A percentile compares a stretch with the other conserved stretches of the same genome.
These are phyloP conservation scores for Amanita pallidorosea DNA, from an alignment of 768 basidiomycete genomes.

Conservation along the genomic window DNA sequence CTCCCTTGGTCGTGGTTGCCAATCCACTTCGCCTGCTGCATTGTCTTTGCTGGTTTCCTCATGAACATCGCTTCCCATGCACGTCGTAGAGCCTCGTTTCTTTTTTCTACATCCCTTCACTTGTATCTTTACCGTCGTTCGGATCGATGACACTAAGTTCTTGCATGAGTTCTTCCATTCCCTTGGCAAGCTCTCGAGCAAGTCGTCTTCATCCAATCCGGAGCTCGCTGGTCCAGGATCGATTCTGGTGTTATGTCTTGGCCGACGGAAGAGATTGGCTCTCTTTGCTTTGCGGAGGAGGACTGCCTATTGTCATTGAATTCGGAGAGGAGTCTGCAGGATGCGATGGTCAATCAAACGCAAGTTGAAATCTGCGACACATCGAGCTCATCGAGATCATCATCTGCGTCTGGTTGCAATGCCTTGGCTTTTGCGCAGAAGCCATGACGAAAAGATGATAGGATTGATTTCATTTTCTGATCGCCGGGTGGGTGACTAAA, in stretches of 20 bases:
- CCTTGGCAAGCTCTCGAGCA: constrained; percentile 33
- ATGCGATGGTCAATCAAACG: not conserved
- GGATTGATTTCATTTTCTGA: not conserved
- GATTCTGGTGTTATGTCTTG: constrained; percentile 39
- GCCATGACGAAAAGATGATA: not conserved
- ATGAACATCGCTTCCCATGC: constrained; percentile 59
- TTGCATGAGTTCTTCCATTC: constrained; percentile 31
- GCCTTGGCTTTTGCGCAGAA: not conserved
- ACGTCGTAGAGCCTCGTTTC: constrained; percentile 32
- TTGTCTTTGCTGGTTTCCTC: constrained; percentile 1
- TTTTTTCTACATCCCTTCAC: constrained; percentile 14
- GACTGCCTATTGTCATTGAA: constrained; percentile 23
- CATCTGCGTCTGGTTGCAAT: constrained; percentile 21
- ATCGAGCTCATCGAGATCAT: constrained; percentile 65
- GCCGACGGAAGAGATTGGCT: constrained; percentile 20
- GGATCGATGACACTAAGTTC: constrained; percentile 1
- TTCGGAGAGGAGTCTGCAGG: constrained; percentile 33
- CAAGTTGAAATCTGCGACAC: not conserved
- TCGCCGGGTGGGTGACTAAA: not conserved
- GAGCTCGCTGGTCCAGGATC: constrained; percentile 16
- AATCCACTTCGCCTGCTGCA: not conserved
- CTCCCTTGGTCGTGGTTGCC: not conserved
- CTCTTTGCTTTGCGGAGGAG: constrained; percentile 17
- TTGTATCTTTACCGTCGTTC: constrained; percentile 13
- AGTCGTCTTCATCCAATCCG: constrained; percentile 23